phyloP scores from a whole-genome alignment of 2,329 filamentous ascomycete genomes.

The Plenodomus tracheiphilus region DNA sequence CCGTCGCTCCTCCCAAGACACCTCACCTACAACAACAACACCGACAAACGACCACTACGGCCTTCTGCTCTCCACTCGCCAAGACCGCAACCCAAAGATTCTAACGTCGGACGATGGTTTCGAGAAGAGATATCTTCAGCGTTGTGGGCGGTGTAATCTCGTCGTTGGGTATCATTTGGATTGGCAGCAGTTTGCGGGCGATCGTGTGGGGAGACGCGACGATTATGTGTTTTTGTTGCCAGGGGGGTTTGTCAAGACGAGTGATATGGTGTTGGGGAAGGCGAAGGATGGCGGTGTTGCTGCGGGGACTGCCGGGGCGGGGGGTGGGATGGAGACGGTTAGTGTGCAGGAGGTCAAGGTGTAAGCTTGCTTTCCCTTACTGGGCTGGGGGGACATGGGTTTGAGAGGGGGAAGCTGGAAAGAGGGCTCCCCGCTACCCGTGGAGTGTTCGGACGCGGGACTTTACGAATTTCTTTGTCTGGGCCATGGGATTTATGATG shows the following conservation, averaged over 20 bases:
- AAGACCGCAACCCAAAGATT: slow-evolving; percentile 55
- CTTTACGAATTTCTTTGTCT: neutral
- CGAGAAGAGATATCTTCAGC: slow-evolving; percentile 64
- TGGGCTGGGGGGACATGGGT: too few relatives aligned
- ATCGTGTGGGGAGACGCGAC: slow-evolving; percentile 41
- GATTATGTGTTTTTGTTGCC: slow-evolving; percentile 64
- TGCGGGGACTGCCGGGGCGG: neutral
- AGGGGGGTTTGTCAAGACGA: slow-evolving; percentile 61
- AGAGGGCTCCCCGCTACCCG: neutral
- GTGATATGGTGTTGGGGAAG: slow-evolving; percentile 55
- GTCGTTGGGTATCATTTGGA: slow-evolving; percentile 67
- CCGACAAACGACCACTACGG: slow-evolving; percentile 49
- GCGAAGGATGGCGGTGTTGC: slow-evolving; percentile 7
- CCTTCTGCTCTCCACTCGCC: slow-evolving; percentile 54
- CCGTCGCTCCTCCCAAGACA: slow-evolving; percentile 7
- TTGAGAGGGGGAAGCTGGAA: too few relatives aligned
- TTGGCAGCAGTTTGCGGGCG: slow-evolving; percentile 50
- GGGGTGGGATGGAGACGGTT: slow-evolving; percentile 15
- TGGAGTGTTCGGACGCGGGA: neutral
- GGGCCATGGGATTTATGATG: too few relatives aligned
- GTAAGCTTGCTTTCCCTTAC: slow-evolving; percentile 7
- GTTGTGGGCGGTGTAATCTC: slow-evolving; percentile 64
- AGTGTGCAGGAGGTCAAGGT: slow-evolving; percentile 29
- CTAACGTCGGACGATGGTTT: slow-evolving; percentile 65
- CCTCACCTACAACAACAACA: slow-evolving; percentile 7